Conservation (phyloP, 2,329 filamentous ascomycete species). For the Fusarium illudens region DNA sequence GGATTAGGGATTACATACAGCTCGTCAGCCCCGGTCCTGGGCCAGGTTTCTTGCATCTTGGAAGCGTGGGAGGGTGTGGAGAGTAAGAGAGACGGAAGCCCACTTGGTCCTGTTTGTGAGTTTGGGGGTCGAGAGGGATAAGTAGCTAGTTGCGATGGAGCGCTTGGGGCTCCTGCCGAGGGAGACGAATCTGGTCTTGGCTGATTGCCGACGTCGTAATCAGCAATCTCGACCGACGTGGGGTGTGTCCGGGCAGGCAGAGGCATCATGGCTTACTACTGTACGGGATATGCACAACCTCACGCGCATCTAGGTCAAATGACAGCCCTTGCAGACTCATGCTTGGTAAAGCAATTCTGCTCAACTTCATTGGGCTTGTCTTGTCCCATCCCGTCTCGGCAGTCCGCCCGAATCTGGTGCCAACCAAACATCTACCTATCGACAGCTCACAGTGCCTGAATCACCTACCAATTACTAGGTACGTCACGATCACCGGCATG, state of each 20-base stretch:
- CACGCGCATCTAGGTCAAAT: slow-evolving; percentile 19
- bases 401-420: no score
- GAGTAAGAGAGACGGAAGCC: not conserved
- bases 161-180: not conserved
- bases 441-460: not conserved
- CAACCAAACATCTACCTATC: no score
- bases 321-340: slow-evolving; percentile 11
- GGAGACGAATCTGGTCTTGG: not conserved
- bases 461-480: not conserved
- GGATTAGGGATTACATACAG: slow-evolving; percentile 12
- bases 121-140: slow-evolving; percentile 22
- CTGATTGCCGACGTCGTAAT: not conserved
- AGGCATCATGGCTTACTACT: not conserved
- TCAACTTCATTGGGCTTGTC: not conserved
- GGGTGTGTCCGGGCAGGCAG: not conserved
- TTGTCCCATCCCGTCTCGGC: not conserved
- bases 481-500: not conserved
- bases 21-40: not conserved
- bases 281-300: slow-evolving; percentile 4
- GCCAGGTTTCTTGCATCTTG: not conserved
- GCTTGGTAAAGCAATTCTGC: not conserved
- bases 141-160: slow-evolving; percentile 12
- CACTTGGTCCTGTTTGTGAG: slow-evolving; percentile 14
- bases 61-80: slow-evolving; percentile 24
- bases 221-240: slow-evolving; percentile 8